These are phyloP conservation scores for Dactylis glomerata DNA, from an alignment of 176 grass and related monocot species.

Conservation along the genomic window DNA sequence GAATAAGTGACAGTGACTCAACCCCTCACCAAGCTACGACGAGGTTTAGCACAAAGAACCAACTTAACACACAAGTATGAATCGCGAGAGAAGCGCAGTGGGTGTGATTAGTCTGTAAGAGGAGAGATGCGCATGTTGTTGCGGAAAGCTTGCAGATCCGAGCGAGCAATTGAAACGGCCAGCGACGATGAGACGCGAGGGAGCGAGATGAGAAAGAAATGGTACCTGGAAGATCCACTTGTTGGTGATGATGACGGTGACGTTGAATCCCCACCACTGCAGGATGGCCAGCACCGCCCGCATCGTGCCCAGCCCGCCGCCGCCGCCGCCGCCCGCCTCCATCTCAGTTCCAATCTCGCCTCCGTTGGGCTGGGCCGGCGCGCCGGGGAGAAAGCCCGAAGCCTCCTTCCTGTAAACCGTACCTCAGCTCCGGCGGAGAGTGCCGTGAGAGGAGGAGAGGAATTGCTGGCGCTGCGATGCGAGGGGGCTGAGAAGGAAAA, in stretches of 20 bases:
- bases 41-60: neutral
- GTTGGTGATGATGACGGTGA: conserved; percentile 97
- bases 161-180: neutral
- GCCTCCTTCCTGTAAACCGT: neutral
- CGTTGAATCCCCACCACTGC: conserved; percentile 98
- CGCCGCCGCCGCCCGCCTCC: conserved; percentile 46
- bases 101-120: no score
- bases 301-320: conserved; percentile 41
- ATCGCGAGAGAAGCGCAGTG: neutral
- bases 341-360: conserved; percentile 21
- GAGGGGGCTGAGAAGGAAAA: neutral
- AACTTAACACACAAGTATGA: neutral
- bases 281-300: conserved; percentile 74
- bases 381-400: neutral
- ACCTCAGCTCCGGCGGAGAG: neutral
- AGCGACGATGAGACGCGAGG: neutral
- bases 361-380: neutral
- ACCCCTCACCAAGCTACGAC: neutral
- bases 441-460: neutral
- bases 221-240: conserved; percentile 99
- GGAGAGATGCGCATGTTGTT: neutral
- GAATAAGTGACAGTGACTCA: neutral
- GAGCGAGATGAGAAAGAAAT: neutral
- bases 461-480: neutral
- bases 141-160: conserved; percentile 17